phyloP scores from a whole-genome alignment of 225 moss, liverwort and hornwort species.

The Pleurozium schreberi region DNA sequence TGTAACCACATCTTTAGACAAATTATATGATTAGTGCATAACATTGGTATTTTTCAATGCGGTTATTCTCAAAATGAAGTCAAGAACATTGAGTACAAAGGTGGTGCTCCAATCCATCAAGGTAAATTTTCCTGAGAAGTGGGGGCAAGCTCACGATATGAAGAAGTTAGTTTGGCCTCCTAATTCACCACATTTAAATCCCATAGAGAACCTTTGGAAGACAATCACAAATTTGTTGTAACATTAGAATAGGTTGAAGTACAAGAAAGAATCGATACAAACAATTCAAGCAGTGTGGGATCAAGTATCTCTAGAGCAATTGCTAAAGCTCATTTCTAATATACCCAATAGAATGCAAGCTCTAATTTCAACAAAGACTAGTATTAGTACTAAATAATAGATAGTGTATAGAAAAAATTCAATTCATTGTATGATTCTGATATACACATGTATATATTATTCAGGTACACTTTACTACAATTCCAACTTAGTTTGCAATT shows the following conservation, averaged over 20 bases:
- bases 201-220: neutral
- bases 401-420: neutral
- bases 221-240: neutral
- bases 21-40: neutral
- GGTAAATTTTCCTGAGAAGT: neutral
- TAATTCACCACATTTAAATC: neutral
- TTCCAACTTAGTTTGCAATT: neutral
- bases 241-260: too few species aligned
- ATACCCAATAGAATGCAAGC: neutral
- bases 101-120: accelerated
- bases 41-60: neutral
- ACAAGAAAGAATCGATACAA: too few species aligned
- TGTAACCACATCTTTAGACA: too few species aligned
- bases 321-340: neutral
- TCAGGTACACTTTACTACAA: neutral
- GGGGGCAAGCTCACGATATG: accelerated
- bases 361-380: neutral
- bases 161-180: neutral
- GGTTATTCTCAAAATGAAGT: neutral
- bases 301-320: neutral
- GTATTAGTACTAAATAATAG: neutral
- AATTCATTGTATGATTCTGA: neutral
- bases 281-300: too few species aligned
- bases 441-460: neutral
- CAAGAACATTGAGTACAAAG: too few species aligned